Percentiles rank a stretch among this genome's conserved stretches.
Evolutionary conservation across 1,284 basidiomycete species (phyloP).

Genomic region (Marasmius oreades): DNA sequence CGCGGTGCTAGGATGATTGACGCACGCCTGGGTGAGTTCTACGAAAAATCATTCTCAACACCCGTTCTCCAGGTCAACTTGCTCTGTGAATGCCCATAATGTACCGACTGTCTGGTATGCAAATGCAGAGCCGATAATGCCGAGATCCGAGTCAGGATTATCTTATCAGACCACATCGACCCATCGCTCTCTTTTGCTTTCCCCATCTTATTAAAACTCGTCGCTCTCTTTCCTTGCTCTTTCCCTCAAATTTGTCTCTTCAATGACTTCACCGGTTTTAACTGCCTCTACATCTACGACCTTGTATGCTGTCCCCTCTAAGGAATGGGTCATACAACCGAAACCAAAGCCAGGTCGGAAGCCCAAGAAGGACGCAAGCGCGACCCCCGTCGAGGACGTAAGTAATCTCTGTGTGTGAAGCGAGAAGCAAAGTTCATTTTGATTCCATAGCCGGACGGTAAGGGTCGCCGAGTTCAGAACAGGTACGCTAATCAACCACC

Average conservation of each 20-base stretch:
- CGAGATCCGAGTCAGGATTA: not conserved
- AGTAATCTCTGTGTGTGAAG: conserved; percentile 16
- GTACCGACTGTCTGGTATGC: not conserved
- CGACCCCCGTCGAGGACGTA: conserved; percentile 48
- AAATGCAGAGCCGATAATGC: too few species aligned
- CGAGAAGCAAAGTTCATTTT: conserved; percentile 4
- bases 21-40: not conserved
- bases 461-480: conserved; percentile 73
- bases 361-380: conserved; percentile 67
- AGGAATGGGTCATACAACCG: conserved; percentile 88
- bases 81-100: not conserved
- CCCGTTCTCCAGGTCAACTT: not conserved
- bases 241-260: not conserved
- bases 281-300: conserved; percentile 4
- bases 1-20: not conserved
- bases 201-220: not conserved
- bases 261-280: not conserved
- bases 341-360: conserved; percentile 89
- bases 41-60: not conserved
- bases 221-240: not conserved
- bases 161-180: not conserved
- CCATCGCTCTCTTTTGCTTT: not conserved
- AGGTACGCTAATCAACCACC: conserved; percentile 39
- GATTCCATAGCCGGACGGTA: conserved; percentile 41
- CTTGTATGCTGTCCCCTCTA: conserved; percentile 56